Percentiles rank a stretch among this genome's conserved stretches.
phyloP scores from a whole-genome alignment of 1,284 basidiomycete species.

The Microbotryomycetes sp. region DNA sequence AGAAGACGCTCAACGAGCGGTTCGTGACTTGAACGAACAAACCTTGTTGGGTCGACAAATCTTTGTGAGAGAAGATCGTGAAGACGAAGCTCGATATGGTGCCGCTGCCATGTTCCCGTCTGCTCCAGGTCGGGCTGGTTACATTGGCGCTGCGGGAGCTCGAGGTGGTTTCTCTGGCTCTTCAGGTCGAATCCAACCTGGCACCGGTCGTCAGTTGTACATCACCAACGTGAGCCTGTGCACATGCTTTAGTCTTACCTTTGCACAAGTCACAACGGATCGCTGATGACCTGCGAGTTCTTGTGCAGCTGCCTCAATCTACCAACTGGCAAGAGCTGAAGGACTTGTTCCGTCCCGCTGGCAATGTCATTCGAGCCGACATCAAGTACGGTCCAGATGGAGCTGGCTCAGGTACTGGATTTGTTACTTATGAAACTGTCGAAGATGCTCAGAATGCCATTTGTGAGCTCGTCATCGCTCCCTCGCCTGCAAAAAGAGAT shows the following conservation, averaged over 20 bases:
- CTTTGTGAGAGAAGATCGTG: conserved; percentile 97
- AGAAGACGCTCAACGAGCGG: conserved; percentile 77
- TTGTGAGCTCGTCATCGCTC: conserved; percentile 50
- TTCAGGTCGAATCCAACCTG: not conserved
- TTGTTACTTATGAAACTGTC: conserved; percentile 84
- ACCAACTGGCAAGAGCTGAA: conserved; percentile 98
- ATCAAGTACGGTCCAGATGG: conserved; percentile 88
- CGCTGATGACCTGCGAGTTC: conserved; percentile 1
- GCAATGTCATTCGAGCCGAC: conserved; percentile 88
- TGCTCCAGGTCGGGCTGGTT: conserved; percentile 30
- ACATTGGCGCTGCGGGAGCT: conserved; percentile 51
- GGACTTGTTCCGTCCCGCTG: conserved; percentile 89
- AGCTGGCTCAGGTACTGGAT: conserved; percentile 55
- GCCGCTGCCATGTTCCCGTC: conserved; percentile 85
- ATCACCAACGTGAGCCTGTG: conserved; percentile 20
- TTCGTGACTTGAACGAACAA: conserved; percentile 80
- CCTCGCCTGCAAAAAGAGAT: not conserved
- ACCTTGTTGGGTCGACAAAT: conserved; percentile 82
- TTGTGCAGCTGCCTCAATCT: conserved; percentile 73
- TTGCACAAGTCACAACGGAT: not conserved
- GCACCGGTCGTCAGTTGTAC: conserved; percentile 23
- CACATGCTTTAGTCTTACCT: not conserved
- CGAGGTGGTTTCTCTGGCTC: conserved; percentile 47
- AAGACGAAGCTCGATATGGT: conserved; percentile 89
- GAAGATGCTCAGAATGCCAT: conserved; percentile 89